Base-by-base conservation (phyloP, 2,329 filamentous ascomycete genomes). In the Pseudogymnoascus sp. region DNA sequence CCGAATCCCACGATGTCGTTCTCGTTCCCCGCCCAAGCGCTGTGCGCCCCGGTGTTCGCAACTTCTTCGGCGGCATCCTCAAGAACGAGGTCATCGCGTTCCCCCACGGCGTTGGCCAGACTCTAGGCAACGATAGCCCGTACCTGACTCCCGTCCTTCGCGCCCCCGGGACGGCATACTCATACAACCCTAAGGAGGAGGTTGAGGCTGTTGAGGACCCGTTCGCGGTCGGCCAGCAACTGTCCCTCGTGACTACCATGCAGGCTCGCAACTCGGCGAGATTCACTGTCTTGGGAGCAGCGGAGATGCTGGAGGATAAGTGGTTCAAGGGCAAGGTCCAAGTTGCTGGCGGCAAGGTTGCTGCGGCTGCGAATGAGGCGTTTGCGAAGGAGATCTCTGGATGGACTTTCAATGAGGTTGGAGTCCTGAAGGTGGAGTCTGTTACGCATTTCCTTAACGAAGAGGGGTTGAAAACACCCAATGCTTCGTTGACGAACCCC, bases 321-420 rank as follows among this genome's bases (percentile, higher is more conserved):
- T 97, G 93, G 91, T 92, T 97, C 72, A 87, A 89, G 63, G 89
- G 89, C 63, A 87, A 86, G 73, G 91, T 96, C 59, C 83, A 88
- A 76, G 67, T 69, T 14, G 73, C 68, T 59, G 64, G 66, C 40
- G 76, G 78, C 6, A 78, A 77, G 64, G 76, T 77, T 64, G 74
- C 82, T 46, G 83, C 84, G 74, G 89, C 90, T 11, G 84, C 83
- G 69, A 99, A 99, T 79, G 84, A 86, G 70, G 90, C 90, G 62
- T 97, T 99, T 72, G 89, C 90, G 18, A 88, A 89, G 77, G 86
- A 89, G 71, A 76, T 99, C 63, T 88, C 89, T n/a, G 89, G 85
- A n/a, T 99, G 95, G 95, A 86, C 93, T 0, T 99, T 99, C 81
- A 88, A 96, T 78, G 95, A 99, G 80, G 84, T 88, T 62, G 95